Evolutionary conservation across 2,329 filamentous ascomycete genomes (phyloP).

Genomic region (Rhinocladiella mackenziei): DNA sequence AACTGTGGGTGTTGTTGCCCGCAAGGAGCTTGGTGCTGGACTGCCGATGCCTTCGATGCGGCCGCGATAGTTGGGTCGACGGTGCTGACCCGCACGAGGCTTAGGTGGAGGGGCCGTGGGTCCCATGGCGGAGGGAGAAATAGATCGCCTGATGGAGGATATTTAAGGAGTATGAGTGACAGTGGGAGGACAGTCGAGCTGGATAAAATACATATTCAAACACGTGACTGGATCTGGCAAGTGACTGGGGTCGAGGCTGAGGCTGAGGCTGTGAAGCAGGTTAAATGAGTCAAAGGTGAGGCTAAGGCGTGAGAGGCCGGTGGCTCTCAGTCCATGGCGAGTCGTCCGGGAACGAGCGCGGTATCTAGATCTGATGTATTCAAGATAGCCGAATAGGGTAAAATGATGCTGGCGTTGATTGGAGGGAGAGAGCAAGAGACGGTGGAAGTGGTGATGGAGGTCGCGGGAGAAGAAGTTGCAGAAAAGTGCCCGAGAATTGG

Average conservation of each 20-base stretch:
- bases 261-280: slow-evolving; percentile 1
- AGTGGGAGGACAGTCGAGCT: background rate
- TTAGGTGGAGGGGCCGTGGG: slow-evolving; percentile 17
- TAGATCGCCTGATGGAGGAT: background rate
- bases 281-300: background rate
- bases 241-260: no score
- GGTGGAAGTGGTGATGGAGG: slow-evolving; percentile 2
- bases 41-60: slow-evolving; percentile 23
- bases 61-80: slow-evolving; percentile 15
- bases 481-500: slow-evolving; percentile 18
- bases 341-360: no score
- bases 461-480: slow-evolving; percentile 1
- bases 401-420: slow-evolving; percentile 13
- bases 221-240: slow-evolving; percentile 13
- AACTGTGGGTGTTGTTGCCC: slow-evolving; percentile 16
- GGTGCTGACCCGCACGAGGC: slow-evolving; percentile 16
- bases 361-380: no score
- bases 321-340: slow-evolving; percentile 3
- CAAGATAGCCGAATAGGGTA: slow-evolving; percentile 10
- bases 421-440: slow-evolving; percentile 7
- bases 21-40: slow-evolving; percentile 17
- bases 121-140: slow-evolving; percentile 3
- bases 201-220: slow-evolving; percentile 12
- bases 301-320: background rate
- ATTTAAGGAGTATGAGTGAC: background rate